Evolutionary conservation across 371 early-diverging fungal species (phyloP).

Genomic region (Parasitella parasitica): DNA sequence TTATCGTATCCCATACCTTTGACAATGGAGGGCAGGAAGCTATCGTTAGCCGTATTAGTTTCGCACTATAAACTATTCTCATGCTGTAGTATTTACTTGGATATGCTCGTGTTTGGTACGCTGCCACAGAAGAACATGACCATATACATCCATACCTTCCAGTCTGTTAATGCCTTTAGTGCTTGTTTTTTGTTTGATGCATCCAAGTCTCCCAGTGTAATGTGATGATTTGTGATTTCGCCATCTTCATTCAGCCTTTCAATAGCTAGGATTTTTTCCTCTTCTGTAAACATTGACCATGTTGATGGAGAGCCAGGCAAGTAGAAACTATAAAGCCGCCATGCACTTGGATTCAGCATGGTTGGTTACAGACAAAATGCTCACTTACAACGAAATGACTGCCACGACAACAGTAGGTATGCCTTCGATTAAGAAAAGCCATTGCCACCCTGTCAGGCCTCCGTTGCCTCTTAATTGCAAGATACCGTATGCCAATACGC

Average conservation of each 20-base stretch:
- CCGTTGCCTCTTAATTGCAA: conserved; percentile 36
- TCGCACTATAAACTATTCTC: not conserved
- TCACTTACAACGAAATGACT: conserved; percentile 32
- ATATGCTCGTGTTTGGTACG: conserved; percentile 49
- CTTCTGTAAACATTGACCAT: conserved; percentile 30
- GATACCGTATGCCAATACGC: conserved; percentile 49
- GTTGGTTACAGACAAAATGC: too few relatives aligned
- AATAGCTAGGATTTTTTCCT: conserved; percentile 33
- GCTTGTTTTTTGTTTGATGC: conserved; percentile 41
- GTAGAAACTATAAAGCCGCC: conserved; percentile 47
- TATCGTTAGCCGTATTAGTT: not conserved
- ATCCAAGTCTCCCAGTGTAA: conserved; percentile 36
- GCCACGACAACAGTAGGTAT: conserved; percentile 47
- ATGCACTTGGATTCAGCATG: too few relatives aligned
- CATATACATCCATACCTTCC: conserved; percentile 55
- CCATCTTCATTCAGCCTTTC: conserved; percentile 22
- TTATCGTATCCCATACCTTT: conserved; percentile 46
- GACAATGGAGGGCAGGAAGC: conserved; percentile 45
- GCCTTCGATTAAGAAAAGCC: conserved; percentile 54
- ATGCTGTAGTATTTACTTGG: conserved; percentile 33
- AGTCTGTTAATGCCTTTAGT: conserved; percentile 35
- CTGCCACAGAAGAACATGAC: conserved; percentile 52
- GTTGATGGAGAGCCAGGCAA: conserved; percentile 42
- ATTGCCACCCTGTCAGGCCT: conserved; percentile 50
- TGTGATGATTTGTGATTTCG: conserved; percentile 13